phyloP scores from a whole-genome alignment of 2,329 filamentous ascomycete species.

The Scytalidium sp. region DNA sequence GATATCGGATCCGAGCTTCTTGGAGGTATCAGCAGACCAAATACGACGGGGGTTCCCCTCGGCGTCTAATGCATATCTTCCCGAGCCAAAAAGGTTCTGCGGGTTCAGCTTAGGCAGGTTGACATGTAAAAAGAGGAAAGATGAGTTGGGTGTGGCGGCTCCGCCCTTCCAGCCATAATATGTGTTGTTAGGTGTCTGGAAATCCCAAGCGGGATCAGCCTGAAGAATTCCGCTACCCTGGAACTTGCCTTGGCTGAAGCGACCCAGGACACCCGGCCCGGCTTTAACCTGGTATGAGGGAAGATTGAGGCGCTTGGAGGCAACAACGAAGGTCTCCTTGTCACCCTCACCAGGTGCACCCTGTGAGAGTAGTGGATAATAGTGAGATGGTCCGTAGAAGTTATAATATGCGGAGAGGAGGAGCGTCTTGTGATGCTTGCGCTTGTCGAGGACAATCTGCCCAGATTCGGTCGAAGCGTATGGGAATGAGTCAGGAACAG shows the following conservation, averaged over 20 bases:
- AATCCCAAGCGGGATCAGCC: constrained; percentile 7
- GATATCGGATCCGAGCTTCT: no score
- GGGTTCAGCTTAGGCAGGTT: no score
- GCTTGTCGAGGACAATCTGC: constrained; percentile 42
- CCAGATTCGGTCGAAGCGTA: constrained; percentile 39
- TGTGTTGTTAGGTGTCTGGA: no score
- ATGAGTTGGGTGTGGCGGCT: no score
- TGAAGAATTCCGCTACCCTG: constrained; percentile 8
- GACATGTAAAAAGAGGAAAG: no score
- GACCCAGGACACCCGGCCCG: background rate
- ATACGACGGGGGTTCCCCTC: no score
- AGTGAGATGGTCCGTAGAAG: constrained; percentile 40
- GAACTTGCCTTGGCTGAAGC: background rate
- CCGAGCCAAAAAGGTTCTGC: no score
- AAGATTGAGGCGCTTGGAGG: constrained; percentile 35
- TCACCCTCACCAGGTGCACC: constrained; percentile 46
- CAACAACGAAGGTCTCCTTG: constrained; percentile 47
- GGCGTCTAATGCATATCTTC: no score
- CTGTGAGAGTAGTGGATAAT: constrained; percentile 43
- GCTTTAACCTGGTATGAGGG: constrained; percentile 38
- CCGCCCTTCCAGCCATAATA: no score
- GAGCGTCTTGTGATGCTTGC: constrained; percentile 35
- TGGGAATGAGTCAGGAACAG: constrained; percentile 28
- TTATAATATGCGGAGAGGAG: constrained; percentile 49
- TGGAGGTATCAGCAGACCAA: no score